Conservation (phyloP, 148 eudicot genomes). For the Rhododendron henanense region DNA sequence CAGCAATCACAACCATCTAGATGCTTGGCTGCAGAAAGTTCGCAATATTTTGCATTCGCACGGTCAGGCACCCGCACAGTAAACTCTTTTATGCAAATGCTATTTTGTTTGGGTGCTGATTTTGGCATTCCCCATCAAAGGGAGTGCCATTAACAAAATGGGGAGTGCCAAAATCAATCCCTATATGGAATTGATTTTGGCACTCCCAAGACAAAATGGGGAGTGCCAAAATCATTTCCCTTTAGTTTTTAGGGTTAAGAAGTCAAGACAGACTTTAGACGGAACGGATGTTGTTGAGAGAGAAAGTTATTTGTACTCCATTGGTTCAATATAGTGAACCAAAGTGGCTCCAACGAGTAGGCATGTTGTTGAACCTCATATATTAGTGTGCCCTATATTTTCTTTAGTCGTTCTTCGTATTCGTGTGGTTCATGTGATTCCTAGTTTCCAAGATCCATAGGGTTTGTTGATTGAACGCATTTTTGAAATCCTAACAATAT, state of each 20-base stretch:
- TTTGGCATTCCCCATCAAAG: too few species aligned
- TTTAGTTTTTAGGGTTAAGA: neutral
- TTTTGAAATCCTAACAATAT: neutral
- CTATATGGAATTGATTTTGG: too few species aligned
- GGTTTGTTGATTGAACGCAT: neutral
- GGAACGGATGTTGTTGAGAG: neutral
- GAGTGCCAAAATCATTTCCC: too few species aligned
- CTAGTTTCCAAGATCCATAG: neutral
- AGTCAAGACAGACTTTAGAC: neutral
- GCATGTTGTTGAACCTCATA: neutral
- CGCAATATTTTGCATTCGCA: too few species aligned
- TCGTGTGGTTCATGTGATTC: neutral
- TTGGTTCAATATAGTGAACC: neutral
- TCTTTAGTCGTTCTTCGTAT: neutral
- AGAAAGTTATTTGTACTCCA: neutral
- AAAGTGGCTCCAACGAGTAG: neutral
- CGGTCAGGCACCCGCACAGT: neutral
- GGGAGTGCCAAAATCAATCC: too few species aligned
- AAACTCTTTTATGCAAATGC: neutral
- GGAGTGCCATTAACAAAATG: too few species aligned
- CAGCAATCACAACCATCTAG: neutral
- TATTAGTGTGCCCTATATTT: too few species aligned
- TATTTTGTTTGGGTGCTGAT: too few species aligned
- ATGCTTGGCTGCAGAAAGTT: neutral
- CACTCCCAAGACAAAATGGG: too few species aligned